Percentiles rank a stretch among this genome's conserved stretches.
Conservation (phyloP, 495 filamentous ascomycete genomes). For the Trichoderma erinaceum region DNA sequence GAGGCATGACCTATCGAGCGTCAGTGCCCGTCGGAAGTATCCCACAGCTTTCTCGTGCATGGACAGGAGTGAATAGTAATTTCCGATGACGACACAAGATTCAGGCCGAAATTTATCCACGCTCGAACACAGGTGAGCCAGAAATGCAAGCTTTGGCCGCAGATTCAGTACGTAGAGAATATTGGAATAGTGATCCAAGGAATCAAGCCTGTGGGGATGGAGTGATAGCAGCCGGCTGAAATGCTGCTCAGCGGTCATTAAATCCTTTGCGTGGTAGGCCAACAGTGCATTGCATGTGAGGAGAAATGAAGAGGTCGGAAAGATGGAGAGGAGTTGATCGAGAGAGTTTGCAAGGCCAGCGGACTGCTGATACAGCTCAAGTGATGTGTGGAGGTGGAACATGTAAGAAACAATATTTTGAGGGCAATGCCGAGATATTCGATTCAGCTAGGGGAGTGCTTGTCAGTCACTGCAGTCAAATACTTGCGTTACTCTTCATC, state of each 20-base stretch:
- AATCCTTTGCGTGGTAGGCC: constrained; percentile 90
- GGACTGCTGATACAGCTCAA: constrained; percentile 84
- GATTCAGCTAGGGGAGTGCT: constrained; percentile 35
- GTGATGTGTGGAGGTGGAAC: constrained; percentile 82
- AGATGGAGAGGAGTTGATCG: constrained; percentile 70
- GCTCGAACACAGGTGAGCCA: constrained; percentile 81
- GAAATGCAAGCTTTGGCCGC: constrained; percentile 81
- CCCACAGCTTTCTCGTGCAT: constrained; percentile 97
- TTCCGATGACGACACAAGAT: constrained; percentile 93
- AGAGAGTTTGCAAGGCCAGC: constrained; percentile 64
- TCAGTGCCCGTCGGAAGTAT: constrained; percentile 96
- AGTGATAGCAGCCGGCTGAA: constrained; percentile 74
- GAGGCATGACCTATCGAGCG: constrained; percentile 82
- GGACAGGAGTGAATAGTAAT: constrained; percentile 90
- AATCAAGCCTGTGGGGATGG: constrained; percentile 84
- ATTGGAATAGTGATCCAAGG: constrained; percentile 91
- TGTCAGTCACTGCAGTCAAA: constrained; percentile 19
- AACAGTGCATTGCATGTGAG: constrained; percentile 84
- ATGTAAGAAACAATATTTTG: constrained; percentile 89
- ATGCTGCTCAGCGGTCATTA: constrained; percentile 74
- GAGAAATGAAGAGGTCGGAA: constrained; percentile 80
- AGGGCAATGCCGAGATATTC: constrained; percentile 56
- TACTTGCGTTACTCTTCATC: not conserved
- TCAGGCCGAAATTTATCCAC: constrained; percentile 96
- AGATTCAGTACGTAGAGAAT: constrained; percentile 89